Evolutionary conservation across 306 rosid genomes (phyloP).

Genomic region (Vigna trinervia): DNA sequence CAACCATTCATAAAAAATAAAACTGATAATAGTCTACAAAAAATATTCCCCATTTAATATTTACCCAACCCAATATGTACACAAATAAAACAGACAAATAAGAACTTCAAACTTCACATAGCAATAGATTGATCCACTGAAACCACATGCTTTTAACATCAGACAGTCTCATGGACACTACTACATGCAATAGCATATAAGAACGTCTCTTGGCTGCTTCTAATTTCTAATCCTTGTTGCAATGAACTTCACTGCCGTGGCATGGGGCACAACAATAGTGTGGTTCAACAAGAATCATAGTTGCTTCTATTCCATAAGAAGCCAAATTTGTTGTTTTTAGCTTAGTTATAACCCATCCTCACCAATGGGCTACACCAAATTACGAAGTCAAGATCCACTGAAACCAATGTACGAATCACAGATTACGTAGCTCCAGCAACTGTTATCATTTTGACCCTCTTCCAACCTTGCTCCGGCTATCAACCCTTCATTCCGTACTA

Average conservation of each 20-base stretch:
- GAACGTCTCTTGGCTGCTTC: neutral
- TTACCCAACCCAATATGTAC: conserved; percentile 16
- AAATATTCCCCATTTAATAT: neutral
- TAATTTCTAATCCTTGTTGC: conserved; percentile 24
- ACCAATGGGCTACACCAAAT: conserved; percentile 1
- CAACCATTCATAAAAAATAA: conserved; percentile 25
- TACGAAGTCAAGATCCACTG: neutral
- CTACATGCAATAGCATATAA: neutral
- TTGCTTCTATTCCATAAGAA: conserved; percentile 3
- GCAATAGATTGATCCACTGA: conserved; percentile 13
- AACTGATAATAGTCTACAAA: conserved; percentile 30
- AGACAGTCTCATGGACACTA: neutral
- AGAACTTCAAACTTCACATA: neutral
- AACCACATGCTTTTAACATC: conserved; percentile 1
- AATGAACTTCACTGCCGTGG: neutral
- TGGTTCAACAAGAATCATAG: neutral
- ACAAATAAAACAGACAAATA: conserved; percentile 8
- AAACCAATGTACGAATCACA: conserved; percentile 12
- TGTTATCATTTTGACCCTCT: conserved; percentile 16
- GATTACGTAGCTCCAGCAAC: conserved; percentile 1
- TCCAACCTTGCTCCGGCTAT: neutral
- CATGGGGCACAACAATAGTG: neutral
- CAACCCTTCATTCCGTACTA: neutral
- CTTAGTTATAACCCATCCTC: neutral
- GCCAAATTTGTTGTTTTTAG: neutral